Evolutionary conservation across 768 basidiomycete species (phyloP).

Genomic region (Xanthoconium purpureum): DNA sequence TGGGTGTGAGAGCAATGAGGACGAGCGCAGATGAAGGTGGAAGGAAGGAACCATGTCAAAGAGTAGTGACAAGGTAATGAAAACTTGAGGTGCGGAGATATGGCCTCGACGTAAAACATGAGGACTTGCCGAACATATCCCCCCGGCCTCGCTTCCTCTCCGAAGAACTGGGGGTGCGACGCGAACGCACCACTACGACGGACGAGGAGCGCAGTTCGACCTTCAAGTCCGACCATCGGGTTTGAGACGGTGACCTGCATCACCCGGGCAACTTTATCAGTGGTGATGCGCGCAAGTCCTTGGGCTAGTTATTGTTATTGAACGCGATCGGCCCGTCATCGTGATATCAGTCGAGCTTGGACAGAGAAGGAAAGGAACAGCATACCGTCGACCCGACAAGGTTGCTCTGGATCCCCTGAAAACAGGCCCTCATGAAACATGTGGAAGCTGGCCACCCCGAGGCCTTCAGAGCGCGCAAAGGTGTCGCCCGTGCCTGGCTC

Average conservation of each 20-base stretch:
- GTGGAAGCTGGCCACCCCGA: conserved; percentile 85
- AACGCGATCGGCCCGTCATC: not conserved
- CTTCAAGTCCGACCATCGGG: conserved; percentile 90
- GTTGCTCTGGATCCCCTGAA: conserved; percentile 55
- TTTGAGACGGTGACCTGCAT: conserved; percentile 81
- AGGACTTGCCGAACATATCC: conserved; percentile 62
- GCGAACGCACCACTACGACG: conserved; percentile 72
- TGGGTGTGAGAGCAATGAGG: not conserved
- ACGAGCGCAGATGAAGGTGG: not conserved
- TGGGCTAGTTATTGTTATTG: conserved; percentile 46
- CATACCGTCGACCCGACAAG: conserved; percentile 76
- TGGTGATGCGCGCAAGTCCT: conserved; percentile 63
- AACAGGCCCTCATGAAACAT: conserved; percentile 89
- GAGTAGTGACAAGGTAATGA: not conserved
- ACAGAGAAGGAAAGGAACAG: not conserved
- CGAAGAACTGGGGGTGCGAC: conserved; percentile 67
- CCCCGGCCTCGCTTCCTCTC: conserved; percentile 72
- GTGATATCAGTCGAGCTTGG: not conserved
- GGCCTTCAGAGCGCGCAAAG: conserved; percentile 69
- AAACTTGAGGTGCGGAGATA: no score
- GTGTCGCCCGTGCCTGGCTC: conserved; percentile 53
- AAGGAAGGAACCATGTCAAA: no score
- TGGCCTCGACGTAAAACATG: not conserved
- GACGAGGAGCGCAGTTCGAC: conserved; percentile 72
- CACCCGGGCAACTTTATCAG: conserved; percentile 53